Percentiles rank a stretch among this genome's conserved stretches.
Evolutionary conservation across 495 filamentous ascomycete species (phyloP).

Genomic region (Neohortaea acidophila): DNA sequence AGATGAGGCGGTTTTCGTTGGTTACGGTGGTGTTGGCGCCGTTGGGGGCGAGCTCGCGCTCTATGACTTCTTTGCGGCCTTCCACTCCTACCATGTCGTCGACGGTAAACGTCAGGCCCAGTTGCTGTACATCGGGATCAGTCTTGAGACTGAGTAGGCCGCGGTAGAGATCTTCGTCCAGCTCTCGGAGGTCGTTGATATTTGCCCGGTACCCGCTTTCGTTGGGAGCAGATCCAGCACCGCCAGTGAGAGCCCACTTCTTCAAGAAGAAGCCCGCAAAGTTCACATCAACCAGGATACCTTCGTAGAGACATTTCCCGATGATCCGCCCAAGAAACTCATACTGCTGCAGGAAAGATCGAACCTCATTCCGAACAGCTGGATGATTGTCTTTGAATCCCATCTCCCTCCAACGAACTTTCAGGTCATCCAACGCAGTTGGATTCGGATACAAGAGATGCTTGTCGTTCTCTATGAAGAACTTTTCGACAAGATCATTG

Average conservation of each 20-base stretch:
- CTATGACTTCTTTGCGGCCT: conserved; percentile 38
- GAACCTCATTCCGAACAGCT: conserved; percentile 43
- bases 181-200: conserved; percentile 81
- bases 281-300: conserved; percentile 82
- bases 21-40: conserved; percentile 71
- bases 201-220: conserved; percentile 70
- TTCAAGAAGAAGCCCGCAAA: conserved; percentile 95
- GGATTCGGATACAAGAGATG: conserved; percentile 87
- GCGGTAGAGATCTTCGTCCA: conserved; percentile 87
- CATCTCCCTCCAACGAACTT: conserved; percentile 39
- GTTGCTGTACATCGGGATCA: conserved; percentile 56
- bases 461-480: conserved; percentile 78
- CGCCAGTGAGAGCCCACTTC: conserved; percentile 76
- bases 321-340: conserved; percentile 88
- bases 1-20: conserved; percentile 80
- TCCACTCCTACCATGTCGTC: conserved; percentile 46
- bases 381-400: conserved; percentile 37
- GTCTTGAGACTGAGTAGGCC: conserved; percentile 83
- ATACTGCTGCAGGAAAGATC: conserved; percentile 55
- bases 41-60: conserved; percentile 55
- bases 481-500: conserved; percentile 29
- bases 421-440: conserved; percentile 55
- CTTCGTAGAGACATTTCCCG: conserved; percentile 96
- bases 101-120: conserved; percentile 80
- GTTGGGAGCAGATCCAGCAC: conserved; percentile 39